Base-by-base conservation (phyloP, 192 early-diverging fungal genomes). In the Thoreauomyces humboldtii region DNA sequence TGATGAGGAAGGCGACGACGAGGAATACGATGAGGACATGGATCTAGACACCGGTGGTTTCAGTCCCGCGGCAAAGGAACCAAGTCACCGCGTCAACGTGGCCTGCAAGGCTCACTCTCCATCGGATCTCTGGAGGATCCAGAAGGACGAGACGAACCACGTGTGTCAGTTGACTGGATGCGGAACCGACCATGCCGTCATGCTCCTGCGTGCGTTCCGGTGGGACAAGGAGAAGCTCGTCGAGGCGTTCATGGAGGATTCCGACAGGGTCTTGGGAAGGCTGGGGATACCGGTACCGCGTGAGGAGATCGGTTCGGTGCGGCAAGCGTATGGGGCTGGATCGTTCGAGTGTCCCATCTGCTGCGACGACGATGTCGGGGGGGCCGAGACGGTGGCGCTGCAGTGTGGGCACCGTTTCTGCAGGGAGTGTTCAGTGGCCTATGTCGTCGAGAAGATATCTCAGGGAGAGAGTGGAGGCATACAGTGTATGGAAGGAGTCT, bases 261-360 rank as follows among this genome's bases (percentile, higher is more conserved):
- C 86, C 1, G 81, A 84, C 31, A 72, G 71, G 19, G 87, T 88
- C n/a, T 52, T 84, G 36, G 57, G 71, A 29, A 54, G 73, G 19
- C 89, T 91, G 2, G 92, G 92, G n/a, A n/a, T n/a, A n/a, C n/a
- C n/a, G n/a, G n/a, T n/a, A n/a, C n/a, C n/a, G n/a, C n/a, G n/a
- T n/a, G n/a, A n/a, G n/a, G n/a, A n/a, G n/a, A n/a, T n/a, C n/a
- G n/a, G n/a, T n/a, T n/a, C n/a, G n/a, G n/a, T n/a, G n/a, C n/a
- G n/a, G n/a, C n/a, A n/a, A n/a, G n/a, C n/a, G n/a, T n/a, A n/a
- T n/a, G n/a, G n/a, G n/a, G n/a, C n/a, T n/a, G n/a, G n/a, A n/a
- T n/a, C 59, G 19, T 94, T 95, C 67, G 73, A 75, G 44, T 99
- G 97, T 77, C 89, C 89, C 28, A 93, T 99, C 64, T 99, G 97